These are phyloP conservation scores for Porcisia hertigi DNA, from an alignment of 208 protist genomes.

Conservation along the genomic window DNA sequence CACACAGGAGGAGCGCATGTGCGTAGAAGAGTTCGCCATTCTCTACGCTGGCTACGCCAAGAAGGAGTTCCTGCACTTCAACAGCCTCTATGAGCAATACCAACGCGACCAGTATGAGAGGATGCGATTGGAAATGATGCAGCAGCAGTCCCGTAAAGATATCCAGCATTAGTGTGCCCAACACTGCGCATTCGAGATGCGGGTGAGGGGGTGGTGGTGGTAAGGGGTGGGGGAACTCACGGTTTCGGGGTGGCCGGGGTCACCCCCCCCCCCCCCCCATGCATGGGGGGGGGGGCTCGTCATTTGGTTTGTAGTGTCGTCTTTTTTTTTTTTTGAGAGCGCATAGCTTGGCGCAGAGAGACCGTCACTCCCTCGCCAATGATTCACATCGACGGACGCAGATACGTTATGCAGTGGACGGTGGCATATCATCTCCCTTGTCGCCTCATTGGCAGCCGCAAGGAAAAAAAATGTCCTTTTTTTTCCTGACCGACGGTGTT, in stretches of 20 bases:
- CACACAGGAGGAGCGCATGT: slow-evolving; percentile 59
- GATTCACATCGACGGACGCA: background rate
- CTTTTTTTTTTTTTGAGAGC: background rate
- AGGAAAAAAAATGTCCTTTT: too few species aligned
- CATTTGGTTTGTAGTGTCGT: background rate
- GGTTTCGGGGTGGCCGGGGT: too few species aligned
- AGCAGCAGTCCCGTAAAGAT: slow-evolving; percentile 61
- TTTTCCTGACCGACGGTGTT: background rate
- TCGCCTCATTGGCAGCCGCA: background rate
- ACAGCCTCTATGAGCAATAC: slow-evolving; percentile 72
- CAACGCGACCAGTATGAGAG: slow-evolving; percentile 75
- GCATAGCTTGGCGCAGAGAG: background rate
- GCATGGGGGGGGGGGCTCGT: background rate
- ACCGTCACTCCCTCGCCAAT: background rate
- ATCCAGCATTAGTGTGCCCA: slow-evolving; percentile 47
- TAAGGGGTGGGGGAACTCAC: background rate
- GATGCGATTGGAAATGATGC: slow-evolving; percentile 57
- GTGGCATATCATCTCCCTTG: background rate
- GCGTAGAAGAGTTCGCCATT: slow-evolving; percentile 83
- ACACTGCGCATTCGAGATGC: too few species aligned
- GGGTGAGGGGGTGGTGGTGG: background rate
- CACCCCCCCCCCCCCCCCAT: background rate
- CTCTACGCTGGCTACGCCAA: slow-evolving; percentile 73
- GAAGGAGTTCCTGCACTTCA: slow-evolving; percentile 66
- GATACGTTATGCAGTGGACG: background rate